phyloP scores from a whole-genome alignment of 1,284 basidiomycete genomes.

The Fistulinella staudtii region DNA sequence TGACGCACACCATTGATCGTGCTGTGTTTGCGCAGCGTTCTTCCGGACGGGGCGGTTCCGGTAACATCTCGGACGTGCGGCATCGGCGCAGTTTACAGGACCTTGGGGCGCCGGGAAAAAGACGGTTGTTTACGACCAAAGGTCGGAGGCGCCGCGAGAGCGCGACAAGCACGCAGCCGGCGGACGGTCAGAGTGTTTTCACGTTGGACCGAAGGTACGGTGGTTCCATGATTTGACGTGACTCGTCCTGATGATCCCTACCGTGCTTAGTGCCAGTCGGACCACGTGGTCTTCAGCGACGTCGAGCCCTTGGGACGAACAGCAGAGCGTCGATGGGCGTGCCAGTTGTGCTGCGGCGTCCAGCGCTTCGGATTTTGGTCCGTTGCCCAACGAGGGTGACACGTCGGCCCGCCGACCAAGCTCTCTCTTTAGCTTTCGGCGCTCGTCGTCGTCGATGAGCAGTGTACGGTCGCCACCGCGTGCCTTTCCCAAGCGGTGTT shows the following conservation, averaged over 20 bases:
- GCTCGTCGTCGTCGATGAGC: background rate
- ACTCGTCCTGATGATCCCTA: background rate
- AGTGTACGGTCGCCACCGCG: background rate
- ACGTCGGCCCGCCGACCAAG: background rate
- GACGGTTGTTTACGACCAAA: constrained; percentile 49
- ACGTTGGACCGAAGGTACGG: constrained; percentile 38
- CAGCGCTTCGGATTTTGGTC: background rate
- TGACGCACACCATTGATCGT: background rate
- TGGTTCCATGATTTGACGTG: no score
- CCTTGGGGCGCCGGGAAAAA: constrained; percentile 12
- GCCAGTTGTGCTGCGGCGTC: constrained; percentile 2
- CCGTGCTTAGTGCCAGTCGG: constrained; percentile 8
- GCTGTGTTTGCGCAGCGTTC: constrained; percentile 41
- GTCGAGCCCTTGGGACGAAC: no score
- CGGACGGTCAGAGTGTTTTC: no score
- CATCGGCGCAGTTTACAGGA: constrained; percentile 30
- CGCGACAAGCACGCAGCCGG: constrained; percentile 28
- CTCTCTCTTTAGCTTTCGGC: constrained; percentile 4
- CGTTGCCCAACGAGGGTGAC: background rate
- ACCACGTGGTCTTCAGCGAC: constrained; percentile 16
- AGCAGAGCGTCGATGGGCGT: constrained; percentile 3
- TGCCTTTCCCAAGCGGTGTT: background rate
- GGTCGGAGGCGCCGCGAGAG: constrained; percentile 45
- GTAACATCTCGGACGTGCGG: constrained; percentile 26
- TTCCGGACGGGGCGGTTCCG: constrained; percentile 34